Conservation (phyloP, 257 asterid species). For the Avicennia marina region DNA sequence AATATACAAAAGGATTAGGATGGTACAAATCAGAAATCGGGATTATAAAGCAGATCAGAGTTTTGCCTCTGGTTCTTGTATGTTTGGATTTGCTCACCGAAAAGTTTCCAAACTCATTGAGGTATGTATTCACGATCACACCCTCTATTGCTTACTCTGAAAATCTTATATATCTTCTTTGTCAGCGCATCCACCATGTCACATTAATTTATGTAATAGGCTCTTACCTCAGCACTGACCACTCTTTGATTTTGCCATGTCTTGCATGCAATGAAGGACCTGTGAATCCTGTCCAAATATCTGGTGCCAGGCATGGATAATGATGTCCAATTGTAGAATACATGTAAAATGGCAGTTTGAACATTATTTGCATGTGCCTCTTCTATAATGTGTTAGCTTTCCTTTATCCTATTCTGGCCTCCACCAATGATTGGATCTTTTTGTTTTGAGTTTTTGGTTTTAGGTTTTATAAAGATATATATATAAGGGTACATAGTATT, state of each 20-base stretch:
- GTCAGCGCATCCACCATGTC: slow-evolving; percentile 9
- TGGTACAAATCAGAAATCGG: slow-evolving; percentile 40
- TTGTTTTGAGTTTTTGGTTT: too few species aligned
- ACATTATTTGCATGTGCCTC: neutral
- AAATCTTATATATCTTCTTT: too few species aligned
- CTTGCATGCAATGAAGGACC: neutral
- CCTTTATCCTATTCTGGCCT: neutral
- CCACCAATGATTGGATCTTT: too few species aligned
- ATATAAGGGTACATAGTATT: too few species aligned
- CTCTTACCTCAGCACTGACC: neutral
- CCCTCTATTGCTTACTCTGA: slow-evolving; percentile 5
- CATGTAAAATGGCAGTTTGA: slow-evolving; percentile 14
- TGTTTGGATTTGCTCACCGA: slow-evolving; percentile 85
- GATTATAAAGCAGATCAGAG: slow-evolving; percentile 44
- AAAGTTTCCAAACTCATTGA: slow-evolving; percentile 69
- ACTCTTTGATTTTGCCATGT: slow-evolving; percentile 1
- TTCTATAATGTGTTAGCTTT: neutral
- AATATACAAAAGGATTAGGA: slow-evolving; percentile 62
- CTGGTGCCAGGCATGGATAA: neutral
- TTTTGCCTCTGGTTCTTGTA: slow-evolving; percentile 65
- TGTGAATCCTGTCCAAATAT: slow-evolving; percentile 6
- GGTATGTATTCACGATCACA: slow-evolving; percentile 34
- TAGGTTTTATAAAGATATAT: too few species aligned
- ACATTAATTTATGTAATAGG: neutral
- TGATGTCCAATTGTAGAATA: neutral